Base-by-base conservation (phyloP, 108 stramenopile genomes). In the Nannochloropsis oceanica region DNA sequence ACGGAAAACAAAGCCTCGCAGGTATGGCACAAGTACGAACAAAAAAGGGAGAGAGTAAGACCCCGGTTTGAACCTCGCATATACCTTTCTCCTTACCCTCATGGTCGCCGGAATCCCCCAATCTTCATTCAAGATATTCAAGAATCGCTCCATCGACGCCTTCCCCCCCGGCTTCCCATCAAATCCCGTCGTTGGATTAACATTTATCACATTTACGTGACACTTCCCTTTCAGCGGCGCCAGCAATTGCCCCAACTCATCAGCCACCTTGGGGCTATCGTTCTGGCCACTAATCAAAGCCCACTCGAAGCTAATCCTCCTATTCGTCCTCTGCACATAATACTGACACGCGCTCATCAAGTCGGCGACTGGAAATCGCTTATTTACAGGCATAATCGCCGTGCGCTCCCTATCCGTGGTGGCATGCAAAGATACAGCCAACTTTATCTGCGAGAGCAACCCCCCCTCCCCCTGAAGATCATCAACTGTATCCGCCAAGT, bases 171-270 rank as follows among this genome's bases (percentile, higher is more conserved):
- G 93, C 84, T 85, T 90, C 8, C 95, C 95, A 24, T 85, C 91
- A 86, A 89, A 96, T 0, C 95, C 95, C 26, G 92, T 93, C 13
- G 97, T 98, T 7, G 96, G 97, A 87, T 98, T 98, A 14, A 98
- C 88, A 0, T 96, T 96, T 86, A 98, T 98, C 18, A 97, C 94
- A 90, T 98, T 98, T 25, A 98, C 93, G 89, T 98, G 97, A 26
- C 89, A 90, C 80, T 90, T 81, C 85, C 89, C 87, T 44, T 88
- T 86, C 81, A 88, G 85, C 27, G 83, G 88, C 44, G 82, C 43
- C 50, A 89, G 87, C 44, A 89, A 86, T 43, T 87, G 80, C 9
- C 87, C 88, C 25, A 89, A 83, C 85, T 88, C 87, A 26, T 87
- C 34, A 13, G 89, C 88, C 44, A 88, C 84, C 87, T 87, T 93